Evolutionary conservation across 441 rosid species (phyloP), one percentile per base, ranked within the genome.

Genomic region (Lepidium campestre): DNA sequence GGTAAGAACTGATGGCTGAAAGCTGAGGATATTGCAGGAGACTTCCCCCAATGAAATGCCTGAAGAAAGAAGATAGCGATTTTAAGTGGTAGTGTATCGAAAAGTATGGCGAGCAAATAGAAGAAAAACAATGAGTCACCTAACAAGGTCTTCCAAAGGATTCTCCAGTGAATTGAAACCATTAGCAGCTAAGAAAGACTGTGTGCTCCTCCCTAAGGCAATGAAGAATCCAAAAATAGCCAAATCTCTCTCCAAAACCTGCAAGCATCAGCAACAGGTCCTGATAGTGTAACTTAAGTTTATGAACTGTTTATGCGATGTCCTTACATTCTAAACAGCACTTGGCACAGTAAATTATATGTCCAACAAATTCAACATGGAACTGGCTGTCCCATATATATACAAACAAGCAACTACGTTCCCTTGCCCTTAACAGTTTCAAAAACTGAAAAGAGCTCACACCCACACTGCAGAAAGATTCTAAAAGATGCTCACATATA

Each of bases 191-290:
- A 91, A 71, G 79, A 75, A 87, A n/a, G 84, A 84, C 71, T 82
- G 86, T 13, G 93, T 83, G 65, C 92, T 87, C 82, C 97, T 82
- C 71, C 99, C 99, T 19, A 95, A 77, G 46, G 97, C 97, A 75
- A 91, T 90, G 78, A 95, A 91, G 84, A 91, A 91, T 66, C 99
- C 99, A 84, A 95, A 91, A 65, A 92, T 87, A 78, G 99, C 94
- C 85, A 95, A 86, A 82, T 95, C 99, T 82, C 84, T 90, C 73
- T 90, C 99, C 85, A 95, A 74, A 48, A 90, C 89, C 98, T 95
- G 96, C 83, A 79, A 57, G 75, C 72, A 68, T 70, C 46, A 70
- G 67, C 68, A 72, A 59, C 39, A 32, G 13, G 49, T 49, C 50
- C 22, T n/a, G 6, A 62, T 70, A 62, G 34, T 45, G 22, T 45